phyloP scores from a whole-genome alignment of 805 yeast species.

The Candida sanyiensis region DNA sequence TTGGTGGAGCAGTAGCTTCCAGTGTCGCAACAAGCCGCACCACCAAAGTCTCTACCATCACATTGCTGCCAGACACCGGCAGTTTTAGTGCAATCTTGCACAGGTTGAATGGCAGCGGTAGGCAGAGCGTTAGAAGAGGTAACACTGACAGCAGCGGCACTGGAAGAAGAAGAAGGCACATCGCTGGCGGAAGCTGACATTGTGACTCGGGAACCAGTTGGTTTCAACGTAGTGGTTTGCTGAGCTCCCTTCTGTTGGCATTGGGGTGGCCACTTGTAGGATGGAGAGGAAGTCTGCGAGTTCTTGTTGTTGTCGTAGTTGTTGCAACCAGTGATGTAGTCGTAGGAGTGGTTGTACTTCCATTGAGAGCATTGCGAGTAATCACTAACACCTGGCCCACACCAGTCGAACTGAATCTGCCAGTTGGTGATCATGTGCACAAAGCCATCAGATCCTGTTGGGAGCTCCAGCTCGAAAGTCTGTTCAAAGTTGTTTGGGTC shows the following conservation, averaged over 20 bases:
- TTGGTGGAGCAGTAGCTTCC: too few relatives aligned
- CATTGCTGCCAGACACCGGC: too few relatives aligned
- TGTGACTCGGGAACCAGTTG: too few relatives aligned
- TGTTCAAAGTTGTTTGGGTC: constrained; percentile 11
- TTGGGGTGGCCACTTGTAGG: constrained; percentile 7
- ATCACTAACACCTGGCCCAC: constrained; percentile 17
- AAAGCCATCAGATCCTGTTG: constrained; percentile 1
- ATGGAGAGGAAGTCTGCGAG: constrained; percentile 8
- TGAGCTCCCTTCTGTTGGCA: constrained; percentile 1
- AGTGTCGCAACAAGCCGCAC: too few relatives aligned
- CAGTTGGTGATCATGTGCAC: constrained; percentile 9
- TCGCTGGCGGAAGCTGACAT: too few relatives aligned
- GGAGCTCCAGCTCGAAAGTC: constrained; percentile 2
- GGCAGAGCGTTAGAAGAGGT: too few relatives aligned
- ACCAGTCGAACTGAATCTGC: constrained; percentile 25
- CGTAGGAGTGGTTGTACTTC: constrained; percentile 6
- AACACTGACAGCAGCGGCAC: too few relatives aligned
- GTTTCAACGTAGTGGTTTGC: background rate
- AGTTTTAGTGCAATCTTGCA: too few relatives aligned
- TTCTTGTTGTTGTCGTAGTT: constrained; percentile 4
- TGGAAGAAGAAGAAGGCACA: background rate
- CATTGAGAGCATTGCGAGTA: background rate
- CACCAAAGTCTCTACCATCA: too few relatives aligned
- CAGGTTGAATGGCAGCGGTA: too few relatives aligned
- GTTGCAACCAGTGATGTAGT: constrained; percentile 11